Base-by-base conservation (phyloP, 2,329 filamentous ascomycete species). In the Venturia pyrina region DNA sequence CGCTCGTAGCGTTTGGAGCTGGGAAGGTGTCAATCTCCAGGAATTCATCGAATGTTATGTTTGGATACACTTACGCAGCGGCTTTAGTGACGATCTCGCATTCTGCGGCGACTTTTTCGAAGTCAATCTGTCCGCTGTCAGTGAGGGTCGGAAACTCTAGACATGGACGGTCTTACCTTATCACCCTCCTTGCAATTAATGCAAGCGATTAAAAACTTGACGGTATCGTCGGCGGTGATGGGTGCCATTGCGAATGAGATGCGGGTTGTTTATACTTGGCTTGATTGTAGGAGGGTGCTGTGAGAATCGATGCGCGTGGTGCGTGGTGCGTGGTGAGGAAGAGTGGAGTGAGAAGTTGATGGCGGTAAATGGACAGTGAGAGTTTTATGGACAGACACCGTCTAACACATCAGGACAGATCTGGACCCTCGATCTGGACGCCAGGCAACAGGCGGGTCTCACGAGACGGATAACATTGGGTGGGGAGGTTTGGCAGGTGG, bases 1-100 rank as follows among this genome's bases (percentile, higher is more conserved):
- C 63, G 63, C 46, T 57, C 46, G 40, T 65, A 65, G 40, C 63
- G 63, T 40, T 65, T 65, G 46, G 46, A 40, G 11, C 63, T 65
- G 21, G 19, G 10, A 1, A 13, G n/a, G 21, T 32, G 63, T 65
- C 40, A 59, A 50, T 60, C 19, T 64, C 19, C 17, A 64, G 15
- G 5, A 24, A 28, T 1, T 10, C 13, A 53, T n/a, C 43, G 41
- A 21, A 7, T 48, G 17, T 10, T 21, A 3, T 53, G 21, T 19
- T 21, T 8, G 28, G 41, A 50, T 43, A 13, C 8, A 65, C 63
- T 65, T 32, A 65, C 63, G 63, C 63, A 15, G 63, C 63, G n/a
- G 37, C 63, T 24, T 65, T 65, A 4, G 50, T 56, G 21, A 57
- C 53, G 50, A 65, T 65, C 11, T 41, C 50, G 63, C 46, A 60